phyloP scores from a whole-genome alignment of 148 eudicot species.

The Camellia sinensis region DNA sequence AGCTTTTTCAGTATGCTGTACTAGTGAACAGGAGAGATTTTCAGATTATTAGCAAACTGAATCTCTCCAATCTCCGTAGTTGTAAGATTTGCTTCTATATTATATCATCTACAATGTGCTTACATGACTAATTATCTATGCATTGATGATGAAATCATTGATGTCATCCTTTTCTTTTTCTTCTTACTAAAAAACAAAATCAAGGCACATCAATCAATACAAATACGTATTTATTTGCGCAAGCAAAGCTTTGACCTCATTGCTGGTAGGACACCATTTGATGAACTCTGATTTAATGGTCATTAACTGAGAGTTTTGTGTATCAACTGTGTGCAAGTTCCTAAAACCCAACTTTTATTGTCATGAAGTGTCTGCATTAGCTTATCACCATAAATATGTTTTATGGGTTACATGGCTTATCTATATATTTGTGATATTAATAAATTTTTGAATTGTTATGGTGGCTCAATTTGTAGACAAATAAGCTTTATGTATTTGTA shows the following conservation, averaged over 20 bases:
- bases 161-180: not conserved
- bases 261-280: not conserved
- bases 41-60: not conserved
- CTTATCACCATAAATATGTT: not conserved
- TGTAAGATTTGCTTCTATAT: not conserved
- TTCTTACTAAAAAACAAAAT: not conserved
- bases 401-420: not conserved
- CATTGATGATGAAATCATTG: not conserved
- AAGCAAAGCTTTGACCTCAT: not conserved
- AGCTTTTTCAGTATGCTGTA: not conserved
- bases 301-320: not conserved
- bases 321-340: not conserved
- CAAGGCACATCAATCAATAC: not conserved
- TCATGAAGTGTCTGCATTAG: not conserved
- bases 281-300: not conserved
- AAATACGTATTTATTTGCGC: not conserved
- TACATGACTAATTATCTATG: not conserved
- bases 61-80: not conserved
- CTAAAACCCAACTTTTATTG: not conserved
- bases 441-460: not conserved
- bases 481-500: not conserved
- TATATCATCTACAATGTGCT: not conserved
- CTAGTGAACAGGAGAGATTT: not conserved
- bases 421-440: not conserved
- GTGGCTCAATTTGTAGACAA: not conserved